Conservation (phyloP, 495 filamentous ascomycete species). For the Aspergillus incahuasiensis region DNA sequence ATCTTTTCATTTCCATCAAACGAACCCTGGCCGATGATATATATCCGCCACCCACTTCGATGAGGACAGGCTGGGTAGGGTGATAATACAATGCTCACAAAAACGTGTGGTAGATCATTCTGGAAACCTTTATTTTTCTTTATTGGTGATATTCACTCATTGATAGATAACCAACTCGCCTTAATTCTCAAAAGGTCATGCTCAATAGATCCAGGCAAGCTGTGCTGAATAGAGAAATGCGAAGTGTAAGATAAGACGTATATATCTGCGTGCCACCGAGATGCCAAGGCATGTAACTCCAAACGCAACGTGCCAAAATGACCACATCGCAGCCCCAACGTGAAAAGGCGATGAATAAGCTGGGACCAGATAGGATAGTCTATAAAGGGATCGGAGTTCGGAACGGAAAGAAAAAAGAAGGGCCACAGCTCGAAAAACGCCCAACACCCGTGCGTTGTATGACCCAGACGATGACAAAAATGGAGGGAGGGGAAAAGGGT, state of each 20-base stretch:
- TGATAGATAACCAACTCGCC: neutral
- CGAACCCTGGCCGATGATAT: no score
- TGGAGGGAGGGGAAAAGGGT: neutral
- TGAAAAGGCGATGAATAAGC: no score
- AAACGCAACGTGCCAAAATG: neutral
- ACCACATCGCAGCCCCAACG: neutral
- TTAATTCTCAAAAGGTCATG: neutral
- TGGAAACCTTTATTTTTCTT: no score
- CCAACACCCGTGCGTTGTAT: constrained; percentile 11
- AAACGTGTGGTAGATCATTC: no score
- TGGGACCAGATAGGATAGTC: neutral
- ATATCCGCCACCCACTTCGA: no score
- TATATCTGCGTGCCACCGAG: neutral
- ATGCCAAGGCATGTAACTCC: neutral
- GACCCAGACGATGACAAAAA: neutral
- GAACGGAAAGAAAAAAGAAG: neutral
- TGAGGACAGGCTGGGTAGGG: no score
- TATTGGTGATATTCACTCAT: no score
- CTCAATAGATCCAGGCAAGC: neutral
- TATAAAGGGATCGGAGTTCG: neutral
- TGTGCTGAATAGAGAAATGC: neutral
- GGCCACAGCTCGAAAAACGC: constrained; percentile 17
- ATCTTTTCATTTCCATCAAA: no score
- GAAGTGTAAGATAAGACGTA: constrained; percentile 6
- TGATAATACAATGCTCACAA: no score